Conservation (phyloP, 1,284 basidiomycete genomes). For the Apiotrichum domesticum region DNA sequence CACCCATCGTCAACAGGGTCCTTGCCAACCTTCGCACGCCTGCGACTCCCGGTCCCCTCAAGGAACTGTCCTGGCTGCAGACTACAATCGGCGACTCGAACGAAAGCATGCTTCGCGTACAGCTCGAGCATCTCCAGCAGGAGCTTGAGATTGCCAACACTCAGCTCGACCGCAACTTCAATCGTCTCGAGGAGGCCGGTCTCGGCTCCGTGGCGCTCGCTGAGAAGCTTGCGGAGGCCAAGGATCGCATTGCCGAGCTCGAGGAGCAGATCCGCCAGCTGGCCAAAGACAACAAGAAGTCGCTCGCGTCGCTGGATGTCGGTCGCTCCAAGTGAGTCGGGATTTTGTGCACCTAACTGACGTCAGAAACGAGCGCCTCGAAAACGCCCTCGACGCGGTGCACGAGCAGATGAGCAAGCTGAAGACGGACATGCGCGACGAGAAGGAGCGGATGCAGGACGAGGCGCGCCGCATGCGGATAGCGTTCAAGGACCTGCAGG, state of each 20-base stretch:
- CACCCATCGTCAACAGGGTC: slow-evolving; percentile 34
- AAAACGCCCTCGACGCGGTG: slow-evolving; percentile 26
- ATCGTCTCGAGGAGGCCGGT: slow-evolving; percentile 47
- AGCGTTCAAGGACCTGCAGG: slow-evolving; percentile 16
- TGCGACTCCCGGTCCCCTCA: slow-evolving; percentile 40
- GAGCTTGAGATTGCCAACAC: slow-evolving; percentile 46
- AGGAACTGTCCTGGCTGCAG: slow-evolving; percentile 45
- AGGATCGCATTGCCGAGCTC: slow-evolving; percentile 37
- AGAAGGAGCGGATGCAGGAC: slow-evolving; percentile 26
- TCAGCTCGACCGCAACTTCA: slow-evolving; percentile 50
- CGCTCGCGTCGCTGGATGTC: slow-evolving; percentile 9
- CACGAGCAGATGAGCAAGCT: slow-evolving; percentile 31
- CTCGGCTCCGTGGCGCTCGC: slow-evolving; percentile 44
- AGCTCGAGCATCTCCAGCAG: slow-evolving; percentile 46
- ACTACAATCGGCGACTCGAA: slow-evolving; percentile 38
- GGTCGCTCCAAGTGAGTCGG: slow-evolving; percentile 6
- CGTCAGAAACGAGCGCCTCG: slow-evolving; percentile 19
- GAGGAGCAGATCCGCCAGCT: slow-evolving; percentile 40
- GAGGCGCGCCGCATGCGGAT: slow-evolving; percentile 30
- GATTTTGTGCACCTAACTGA: background rate
- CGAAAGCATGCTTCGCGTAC: slow-evolving; percentile 42
- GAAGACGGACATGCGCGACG: slow-evolving; percentile 23
- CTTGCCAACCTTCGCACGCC: slow-evolving; percentile 37
- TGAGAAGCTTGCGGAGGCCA: slow-evolving; percentile 44
- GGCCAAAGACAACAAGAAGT: slow-evolving; percentile 25